Conservation (phyloP, 78 protist genomes). For the Dictyostelium intermedium region DNA sequence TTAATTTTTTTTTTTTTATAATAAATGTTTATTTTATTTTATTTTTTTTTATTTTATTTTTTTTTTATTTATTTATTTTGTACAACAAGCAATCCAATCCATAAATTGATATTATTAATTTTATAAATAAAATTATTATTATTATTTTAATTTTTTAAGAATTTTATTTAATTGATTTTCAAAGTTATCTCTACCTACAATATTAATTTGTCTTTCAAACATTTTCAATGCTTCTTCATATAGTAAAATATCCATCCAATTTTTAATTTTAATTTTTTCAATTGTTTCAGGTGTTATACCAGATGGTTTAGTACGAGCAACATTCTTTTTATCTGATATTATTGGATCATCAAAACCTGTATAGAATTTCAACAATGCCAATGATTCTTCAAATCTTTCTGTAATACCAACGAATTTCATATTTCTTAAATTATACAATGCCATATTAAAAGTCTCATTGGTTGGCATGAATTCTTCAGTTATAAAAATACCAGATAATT, state of each 20-base stretch:
- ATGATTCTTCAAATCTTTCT: conserved; percentile 27
- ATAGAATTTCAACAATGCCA: background rate
- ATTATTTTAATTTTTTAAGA: background rate
- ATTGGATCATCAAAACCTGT: background rate
- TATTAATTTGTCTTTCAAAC: conserved; percentile 48
- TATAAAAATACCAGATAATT: background rate
- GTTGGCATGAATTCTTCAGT: background rate
- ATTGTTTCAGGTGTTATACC: background rate
- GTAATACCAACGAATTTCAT: conserved; percentile 43
- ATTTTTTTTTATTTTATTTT: too few species aligned
- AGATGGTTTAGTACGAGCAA: background rate
- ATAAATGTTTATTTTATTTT: too few species aligned
- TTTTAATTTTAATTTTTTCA: background rate
- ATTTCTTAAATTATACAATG: background rate
- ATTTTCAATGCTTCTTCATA: conserved; percentile 37
- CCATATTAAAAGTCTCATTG: background rate
- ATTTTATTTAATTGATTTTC: background rate
- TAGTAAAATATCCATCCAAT: conserved; percentile 7
- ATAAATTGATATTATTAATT: too few species aligned
- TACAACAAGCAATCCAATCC: too few species aligned
- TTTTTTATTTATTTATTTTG: too few species aligned
- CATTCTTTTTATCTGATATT: background rate
- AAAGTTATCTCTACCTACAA: conserved; percentile 25
- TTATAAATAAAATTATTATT: too few species aligned
- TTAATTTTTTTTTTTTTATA: too few species aligned